Base-by-base conservation (phyloP, 2,329 filamentous ascomycete species). In the Pseudofabraea citricarpa region DNA sequence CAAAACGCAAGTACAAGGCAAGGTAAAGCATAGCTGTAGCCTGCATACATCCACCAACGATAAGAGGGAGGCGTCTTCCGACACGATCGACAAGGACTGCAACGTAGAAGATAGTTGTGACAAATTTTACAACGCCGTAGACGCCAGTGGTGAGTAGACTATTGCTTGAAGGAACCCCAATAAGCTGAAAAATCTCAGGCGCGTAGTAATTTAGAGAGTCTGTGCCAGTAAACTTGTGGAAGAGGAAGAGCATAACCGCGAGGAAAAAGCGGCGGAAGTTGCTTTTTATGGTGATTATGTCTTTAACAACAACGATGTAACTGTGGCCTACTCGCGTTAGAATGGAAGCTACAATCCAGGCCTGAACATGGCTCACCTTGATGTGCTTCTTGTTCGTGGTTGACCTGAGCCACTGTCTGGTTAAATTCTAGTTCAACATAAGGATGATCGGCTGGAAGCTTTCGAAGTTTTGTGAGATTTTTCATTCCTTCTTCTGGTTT, bases 261-360 rank as follows among this genome's bases (percentile, higher is more conserved):
- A 43, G 22, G 60, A 83, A 84, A 3, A 89, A 66, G 4, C 85
- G 74, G 65, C 89, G 89, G 2, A 85, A 65, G 63, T 89, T 90
- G 57, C 74, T 75, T 20, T 75, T 77, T 43, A 61, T 62, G 9
- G 61, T 64, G 48, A 72, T 56, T 5, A 68, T 69, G 9, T 67
- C 56, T 61, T 64, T 67, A 2, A 61, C 54, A 0, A 68, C 66
- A 10, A 69, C 68, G 56, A 56, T 9, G 22, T 29, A 29, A 18
- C 24, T 29, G 13, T 40, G 38, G 6, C 38, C 38, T 27, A n/a
- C 9, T 13, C 16, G 10, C 12, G 8, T 4, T 21, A 12, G 27
- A 31, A 8, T 37, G 21, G 8, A 22, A n/a, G n/a, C n/a, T n/a
- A n/a, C n/a, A n/a, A n/a, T n/a, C n/a, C n/a, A n/a, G n/a, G n/a